Evolutionary conservation across 163 green algal genomes (phyloP).

Genomic region (Volvox carteri): DNA sequence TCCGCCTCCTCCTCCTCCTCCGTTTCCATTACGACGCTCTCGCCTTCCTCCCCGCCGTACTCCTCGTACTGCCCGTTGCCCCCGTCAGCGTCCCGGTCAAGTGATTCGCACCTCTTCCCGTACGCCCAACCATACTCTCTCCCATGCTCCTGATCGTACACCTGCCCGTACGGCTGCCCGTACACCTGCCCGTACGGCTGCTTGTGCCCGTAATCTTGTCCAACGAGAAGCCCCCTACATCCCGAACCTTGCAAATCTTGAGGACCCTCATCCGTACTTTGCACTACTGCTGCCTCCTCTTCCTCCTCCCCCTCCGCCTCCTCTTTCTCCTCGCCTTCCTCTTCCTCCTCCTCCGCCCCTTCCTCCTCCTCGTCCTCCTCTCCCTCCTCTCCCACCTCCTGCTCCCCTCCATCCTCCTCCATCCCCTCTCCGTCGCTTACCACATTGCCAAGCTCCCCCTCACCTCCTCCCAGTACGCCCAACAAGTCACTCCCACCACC

Average conservation of each 20-base stretch:
- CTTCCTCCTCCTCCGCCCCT: not conserved
- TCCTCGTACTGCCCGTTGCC: too few relatives aligned
- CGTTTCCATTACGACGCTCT: not conserved
- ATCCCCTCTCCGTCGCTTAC: not conserved
- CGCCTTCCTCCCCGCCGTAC: not conserved
- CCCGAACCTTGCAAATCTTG: too few relatives aligned
- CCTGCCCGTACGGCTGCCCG: not conserved
- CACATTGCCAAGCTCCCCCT: not conserved
- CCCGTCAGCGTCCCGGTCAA: too few relatives aligned
- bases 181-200: not conserved
- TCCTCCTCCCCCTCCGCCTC: not conserved
- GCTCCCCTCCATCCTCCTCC: not conserved
- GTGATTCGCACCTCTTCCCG: not conserved
- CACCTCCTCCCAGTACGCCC: not conserved
- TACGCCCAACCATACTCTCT: not conserved
- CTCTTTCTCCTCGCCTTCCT: not conserved
- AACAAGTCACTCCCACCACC: too few relatives aligned
- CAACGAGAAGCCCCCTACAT: too few relatives aligned
- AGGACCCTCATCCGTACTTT: not conserved
- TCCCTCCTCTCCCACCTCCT: not conserved
- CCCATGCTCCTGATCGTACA: not conserved
- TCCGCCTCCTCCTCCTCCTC: too few relatives aligned
- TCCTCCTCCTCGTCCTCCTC: not conserved
- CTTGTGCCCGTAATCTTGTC: not conserved
- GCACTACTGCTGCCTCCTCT: not conserved